phyloP scores from a whole-genome alignment of 2,329 filamentous ascomycete species.

The Pseudocercospora pini-densiflorae region DNA sequence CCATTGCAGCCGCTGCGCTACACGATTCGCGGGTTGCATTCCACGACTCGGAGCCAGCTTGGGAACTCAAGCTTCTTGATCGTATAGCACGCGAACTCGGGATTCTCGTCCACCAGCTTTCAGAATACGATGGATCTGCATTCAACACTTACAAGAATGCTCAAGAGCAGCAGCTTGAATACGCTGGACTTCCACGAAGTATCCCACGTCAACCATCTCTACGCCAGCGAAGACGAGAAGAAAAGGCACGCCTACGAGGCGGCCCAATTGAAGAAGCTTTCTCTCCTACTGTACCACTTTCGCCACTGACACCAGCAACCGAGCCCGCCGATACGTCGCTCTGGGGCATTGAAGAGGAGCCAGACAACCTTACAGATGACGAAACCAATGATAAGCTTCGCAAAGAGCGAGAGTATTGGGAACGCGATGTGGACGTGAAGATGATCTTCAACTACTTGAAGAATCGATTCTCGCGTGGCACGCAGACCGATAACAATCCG shows the following conservation, averaged over 20 bases:
- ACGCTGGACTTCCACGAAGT: conserved; percentile 70
- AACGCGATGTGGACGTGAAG: conserved; percentile 85
- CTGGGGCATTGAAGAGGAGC: conserved; percentile 70
- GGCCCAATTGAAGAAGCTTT: conserved; percentile 35
- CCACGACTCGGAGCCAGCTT: conserved; percentile 50
- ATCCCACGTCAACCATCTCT: conserved; percentile 30
- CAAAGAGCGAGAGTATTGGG: conserved; percentile 79
- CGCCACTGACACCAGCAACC: conserved; percentile 35
- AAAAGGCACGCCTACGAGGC: conserved; percentile 20
- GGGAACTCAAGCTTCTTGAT: conserved; percentile 80
- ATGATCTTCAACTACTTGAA: conserved; percentile 89
- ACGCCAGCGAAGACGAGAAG: conserved; percentile 32
- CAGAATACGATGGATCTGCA: conserved; percentile 78
- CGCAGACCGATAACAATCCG: conserved; percentile 13
- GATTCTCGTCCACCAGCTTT: conserved; percentile 78
- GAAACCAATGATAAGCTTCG: conserved; percentile 32
- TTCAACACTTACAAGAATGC: conserved; percentile 79
- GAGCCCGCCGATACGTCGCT: conserved; percentile 56
- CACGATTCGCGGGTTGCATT: conserved; percentile 42
- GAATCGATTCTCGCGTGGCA: conserved; percentile 66
- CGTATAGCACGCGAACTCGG: conserved; percentile 87
- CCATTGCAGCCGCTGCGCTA: conserved; percentile 33
- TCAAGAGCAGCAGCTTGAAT: conserved; percentile 62
- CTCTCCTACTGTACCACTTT: conserved; percentile 37
- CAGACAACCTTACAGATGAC: conserved; percentile 41